These are phyloP conservation scores for Leccinum fibrillosum DNA, from an alignment of 768 basidiomycete species.

Conservation along the genomic window DNA sequence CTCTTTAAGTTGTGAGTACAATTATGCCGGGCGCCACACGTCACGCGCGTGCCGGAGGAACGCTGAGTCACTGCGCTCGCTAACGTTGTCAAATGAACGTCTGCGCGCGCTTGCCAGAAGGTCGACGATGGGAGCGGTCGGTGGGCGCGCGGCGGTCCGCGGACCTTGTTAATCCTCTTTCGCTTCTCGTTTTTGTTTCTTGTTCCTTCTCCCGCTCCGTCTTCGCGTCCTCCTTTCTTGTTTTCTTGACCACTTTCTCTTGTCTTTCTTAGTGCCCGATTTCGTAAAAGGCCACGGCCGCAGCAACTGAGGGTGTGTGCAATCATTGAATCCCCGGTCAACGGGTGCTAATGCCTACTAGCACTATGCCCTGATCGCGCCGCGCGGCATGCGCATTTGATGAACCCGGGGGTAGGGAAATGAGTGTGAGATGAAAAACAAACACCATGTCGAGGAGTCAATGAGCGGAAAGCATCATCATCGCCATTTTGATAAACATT, in stretches of 20 bases:
- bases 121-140: neutral
- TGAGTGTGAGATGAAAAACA: constrained; percentile 19
- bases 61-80: constrained; percentile 18
- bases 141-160: neutral
- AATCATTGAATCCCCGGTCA: constrained; percentile 10
- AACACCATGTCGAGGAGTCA: neutral
- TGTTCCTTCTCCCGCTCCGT: neutral
- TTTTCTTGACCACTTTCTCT: neutral
- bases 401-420: neutral
- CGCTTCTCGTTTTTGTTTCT: neutral
- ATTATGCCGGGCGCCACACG: constrained; percentile 5
- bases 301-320: neutral
- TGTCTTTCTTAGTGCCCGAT: neutral
- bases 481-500: no score
- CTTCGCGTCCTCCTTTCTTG: neutral
- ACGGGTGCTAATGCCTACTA: neutral
- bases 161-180: neutral
- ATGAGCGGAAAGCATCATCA: no score
- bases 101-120: constrained; percentile 2
- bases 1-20: constrained; percentile 18
- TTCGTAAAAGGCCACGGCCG: constrained; percentile 4
- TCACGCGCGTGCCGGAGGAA: constrained; percentile 12
- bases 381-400: constrained; percentile 7
- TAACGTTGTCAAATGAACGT: neutral
- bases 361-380: neutral